A percentile compares a stretch with the other conserved stretches of the same genome.
phyloP scores from a whole-genome alignment of 306 rosid species.

The Abrus precatorius region DNA sequence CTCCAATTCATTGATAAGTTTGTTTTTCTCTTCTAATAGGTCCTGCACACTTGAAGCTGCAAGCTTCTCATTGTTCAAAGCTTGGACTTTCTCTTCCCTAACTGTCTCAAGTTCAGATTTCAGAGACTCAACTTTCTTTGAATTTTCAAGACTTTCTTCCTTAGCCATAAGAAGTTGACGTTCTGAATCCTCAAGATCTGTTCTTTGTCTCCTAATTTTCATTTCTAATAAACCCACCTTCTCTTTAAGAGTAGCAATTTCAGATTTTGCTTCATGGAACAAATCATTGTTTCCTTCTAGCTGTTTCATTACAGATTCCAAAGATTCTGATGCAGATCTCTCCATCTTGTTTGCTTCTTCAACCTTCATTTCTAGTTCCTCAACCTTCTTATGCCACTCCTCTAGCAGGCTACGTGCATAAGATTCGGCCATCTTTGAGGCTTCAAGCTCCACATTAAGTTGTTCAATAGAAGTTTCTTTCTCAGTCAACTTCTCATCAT shows the following conservation, averaged over 20 bases:
- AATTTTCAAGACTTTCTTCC: conserved; percentile 70
- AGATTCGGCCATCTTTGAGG: conserved; percentile 89
- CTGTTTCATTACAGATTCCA: conserved; percentile 86
- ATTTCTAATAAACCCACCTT: conserved; percentile 86
- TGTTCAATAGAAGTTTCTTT: conserved; percentile 79
- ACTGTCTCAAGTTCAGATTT: conserved; percentile 70
- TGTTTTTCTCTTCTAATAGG: conserved; percentile 87
- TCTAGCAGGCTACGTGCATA: conserved; percentile 72
- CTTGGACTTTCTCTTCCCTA: conserved; percentile 85
- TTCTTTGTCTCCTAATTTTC: conserved; percentile 75
- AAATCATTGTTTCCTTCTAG: conserved; percentile 79
- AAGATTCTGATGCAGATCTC: conserved; percentile 90
- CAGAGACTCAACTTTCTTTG: conserved; percentile 63
- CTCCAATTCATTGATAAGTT: conserved; percentile 80
- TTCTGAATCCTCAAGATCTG: conserved; percentile 78
- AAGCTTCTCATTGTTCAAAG: conserved; percentile 80
- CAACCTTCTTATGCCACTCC: conserved; percentile 78
- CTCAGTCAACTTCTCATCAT: conserved; percentile 66
- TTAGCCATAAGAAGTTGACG: conserved; percentile 56
- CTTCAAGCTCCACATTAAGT: conserved; percentile 86
- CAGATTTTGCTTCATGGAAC: conserved; percentile 83
- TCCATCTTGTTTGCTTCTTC: conserved; percentile 77
- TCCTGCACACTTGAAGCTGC: conserved; percentile 92
- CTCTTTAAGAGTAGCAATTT: conserved; percentile 75
- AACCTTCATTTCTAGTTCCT: conserved; percentile 70